Percentiles rank a stretch among this genome's conserved stretches.
Conservation (phyloP, 306 rosid species). For the Delonix regia region DNA sequence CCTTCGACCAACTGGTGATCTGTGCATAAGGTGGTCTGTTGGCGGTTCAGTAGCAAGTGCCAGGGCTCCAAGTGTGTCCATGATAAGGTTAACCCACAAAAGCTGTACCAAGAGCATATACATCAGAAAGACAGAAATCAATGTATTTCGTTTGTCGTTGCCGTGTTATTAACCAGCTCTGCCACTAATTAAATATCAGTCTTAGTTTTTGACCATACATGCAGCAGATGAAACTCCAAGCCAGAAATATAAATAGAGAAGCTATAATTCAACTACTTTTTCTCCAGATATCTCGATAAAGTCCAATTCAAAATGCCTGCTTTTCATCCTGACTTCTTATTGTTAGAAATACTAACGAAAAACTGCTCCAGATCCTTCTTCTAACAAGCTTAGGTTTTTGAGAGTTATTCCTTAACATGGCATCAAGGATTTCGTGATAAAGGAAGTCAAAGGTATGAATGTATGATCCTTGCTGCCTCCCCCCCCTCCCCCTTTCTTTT, state of each 20-base stretch:
- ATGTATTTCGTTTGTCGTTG: neutral
- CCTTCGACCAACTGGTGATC: constrained; percentile 97
- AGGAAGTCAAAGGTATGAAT: neutral
- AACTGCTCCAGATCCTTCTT: neutral
- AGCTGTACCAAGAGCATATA: constrained; percentile 61
- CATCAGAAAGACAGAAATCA: constrained; percentile 28
- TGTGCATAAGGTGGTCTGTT: constrained; percentile 84
- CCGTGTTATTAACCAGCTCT: constrained; percentile 12
- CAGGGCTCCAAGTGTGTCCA: constrained; percentile 99
- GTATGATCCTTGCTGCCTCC: neutral
- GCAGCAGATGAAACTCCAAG: neutral
- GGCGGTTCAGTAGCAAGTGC: constrained; percentile 99
- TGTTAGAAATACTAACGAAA: neutral
- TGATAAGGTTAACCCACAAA: constrained; percentile 96
- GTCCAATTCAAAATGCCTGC: neutral
- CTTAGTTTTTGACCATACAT: neutral
- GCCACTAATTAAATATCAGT: neutral
- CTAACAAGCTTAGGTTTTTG: neutral
- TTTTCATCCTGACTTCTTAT: constrained; percentile 22
- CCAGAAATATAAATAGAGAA: constrained; percentile 11
- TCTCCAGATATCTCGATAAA: neutral
- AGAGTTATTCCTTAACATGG: neutral
- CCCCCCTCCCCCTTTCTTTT: too few species aligned
- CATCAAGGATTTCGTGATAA: neutral
- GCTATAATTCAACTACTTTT: neutral